These are phyloP conservation scores for Emergomyces orientalis DNA, from an alignment of 2,329 filamentous ascomycete genomes.

Conservation along the genomic window DNA sequence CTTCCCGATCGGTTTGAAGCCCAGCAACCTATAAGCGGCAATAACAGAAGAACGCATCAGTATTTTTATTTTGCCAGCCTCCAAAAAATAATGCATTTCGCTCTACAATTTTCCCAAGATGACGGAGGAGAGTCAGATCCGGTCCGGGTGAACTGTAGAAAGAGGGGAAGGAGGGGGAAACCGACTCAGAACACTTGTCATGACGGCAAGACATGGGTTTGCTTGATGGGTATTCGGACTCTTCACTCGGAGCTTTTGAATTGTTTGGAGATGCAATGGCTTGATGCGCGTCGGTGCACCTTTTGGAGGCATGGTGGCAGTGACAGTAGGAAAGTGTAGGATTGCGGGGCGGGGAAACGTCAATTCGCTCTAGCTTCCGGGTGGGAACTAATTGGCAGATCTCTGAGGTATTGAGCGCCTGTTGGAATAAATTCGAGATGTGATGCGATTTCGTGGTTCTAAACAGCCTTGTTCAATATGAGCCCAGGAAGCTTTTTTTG, in stretches of 20 bases:
- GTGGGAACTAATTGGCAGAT: neutral
- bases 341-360: neutral
- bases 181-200: slow-evolving; percentile 59
- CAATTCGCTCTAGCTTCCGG: neutral
- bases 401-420: neutral
- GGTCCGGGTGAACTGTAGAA: neutral
- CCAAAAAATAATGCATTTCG: neutral
- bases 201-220: slow-evolving; percentile 57
- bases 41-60: neutral
- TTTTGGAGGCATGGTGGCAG: slow-evolving; percentile 35
- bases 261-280: slow-evolving; percentile 39
- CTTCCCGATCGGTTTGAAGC: slow-evolving; percentile 39
- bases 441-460: neutral
- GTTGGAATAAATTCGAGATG: neutral
- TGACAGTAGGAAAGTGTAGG: neutral
- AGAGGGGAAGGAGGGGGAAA: slow-evolving; percentile 7
- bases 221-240: slow-evolving; percentile 50
- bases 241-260: slow-evolving; percentile 51
- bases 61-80: neutral
- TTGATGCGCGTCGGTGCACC: slow-evolving; percentile 37
- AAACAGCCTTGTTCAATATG: no score
- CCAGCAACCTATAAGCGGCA: slow-evolving; percentile 34
- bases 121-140: neutral
- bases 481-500: neutral
- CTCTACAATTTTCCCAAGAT: neutral